phyloP scores from a whole-genome alignment of 169 alveolate species.

The Plasmodium gonderi region DNA sequence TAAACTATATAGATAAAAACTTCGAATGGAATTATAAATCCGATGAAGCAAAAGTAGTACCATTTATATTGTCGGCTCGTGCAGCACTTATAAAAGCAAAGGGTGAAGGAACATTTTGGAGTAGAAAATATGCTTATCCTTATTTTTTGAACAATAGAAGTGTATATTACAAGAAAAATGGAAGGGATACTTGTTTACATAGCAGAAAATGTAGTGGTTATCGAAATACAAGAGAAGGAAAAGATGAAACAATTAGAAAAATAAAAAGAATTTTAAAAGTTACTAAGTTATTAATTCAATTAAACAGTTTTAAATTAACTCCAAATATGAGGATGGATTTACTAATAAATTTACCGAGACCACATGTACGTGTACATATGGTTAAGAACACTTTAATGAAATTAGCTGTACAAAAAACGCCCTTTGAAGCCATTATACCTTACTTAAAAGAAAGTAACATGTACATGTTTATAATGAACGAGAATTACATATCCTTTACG shows the following conservation, averaged over 20 bases:
- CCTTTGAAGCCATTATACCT: conserved; percentile 72
- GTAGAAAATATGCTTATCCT: not conserved
- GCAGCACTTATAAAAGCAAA: not conserved
- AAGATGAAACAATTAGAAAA: conserved; percentile 61
- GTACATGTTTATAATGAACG: conserved; percentile 65
- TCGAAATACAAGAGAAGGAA: conserved; percentile 73
- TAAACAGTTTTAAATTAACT: conserved; percentile 67
- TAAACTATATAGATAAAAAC: not conserved
- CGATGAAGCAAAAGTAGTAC: not conserved
- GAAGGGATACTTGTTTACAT: not conserved
- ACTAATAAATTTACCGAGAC: conserved; percentile 70
- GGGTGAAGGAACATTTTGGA: not conserved
- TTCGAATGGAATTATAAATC: not conserved
- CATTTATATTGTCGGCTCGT: not conserved
- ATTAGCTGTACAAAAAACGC: conserved; percentile 47
- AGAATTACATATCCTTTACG: conserved; percentile 57
- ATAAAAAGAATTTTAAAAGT: conserved; percentile 72
- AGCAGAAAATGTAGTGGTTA: conserved; percentile 70
- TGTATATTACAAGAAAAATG: not conserved
- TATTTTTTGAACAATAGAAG: not conserved
- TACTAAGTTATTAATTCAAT: conserved; percentile 58
- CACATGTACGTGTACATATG: conserved; percentile 76
- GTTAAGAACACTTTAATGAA: conserved; percentile 69
- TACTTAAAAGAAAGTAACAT: conserved; percentile 55
- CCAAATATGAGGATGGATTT: conserved; percentile 72